Evolutionary conservation across 1,284 basidiomycete genomes (phyloP), one percentile per base, ranked within the genome.

Genomic region (Rhizopogon hawkerae): DNA sequence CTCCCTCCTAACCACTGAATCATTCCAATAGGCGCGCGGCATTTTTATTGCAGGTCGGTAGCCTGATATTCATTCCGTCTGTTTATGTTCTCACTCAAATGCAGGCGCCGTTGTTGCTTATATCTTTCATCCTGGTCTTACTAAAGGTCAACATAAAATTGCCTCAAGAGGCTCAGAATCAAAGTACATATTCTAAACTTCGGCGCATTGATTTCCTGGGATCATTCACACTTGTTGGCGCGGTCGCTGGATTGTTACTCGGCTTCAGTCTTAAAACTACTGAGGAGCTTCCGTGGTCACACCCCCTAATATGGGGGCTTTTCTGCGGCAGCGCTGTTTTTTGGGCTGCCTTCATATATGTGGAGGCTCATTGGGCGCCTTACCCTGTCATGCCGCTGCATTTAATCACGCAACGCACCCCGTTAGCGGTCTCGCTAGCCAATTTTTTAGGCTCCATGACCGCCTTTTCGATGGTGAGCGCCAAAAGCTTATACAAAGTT

Each of bases 361-460:
- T 89, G 11, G 91, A 95, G 68, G 78, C 81, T 51, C 71, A 75
- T 54, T 80, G 79, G 69, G 81, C 88, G 2, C 75, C 76, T 3
- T 88, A 85, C 64, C 92, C 92, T 6, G 83, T 94, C 41, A 86
- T 95, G 80, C 91, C 92, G 37, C 69, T 93, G 57, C 78, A 78
- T 51, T 68, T 94, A 52, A 76, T 94, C 44, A 78, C 73, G 21
- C 81, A 81, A 59, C 71, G 85, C 51, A 92, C 89, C 7, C 88
- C 90, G 2, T 69, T 91, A 21, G 81, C 86, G 10, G 83, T 93
- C 8, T 86, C 88, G 0, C 58, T 92, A 54, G 79, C 82, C 51
- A 94, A 93, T 68, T 78, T 96, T 35, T 75, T 88, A 56, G 77
- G 75, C 9, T 86, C 84, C 58, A 76, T 89, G 62, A 74, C 81